A percentile compares a stretch with the other conserved stretches of the same genome.
Evolutionary conservation across 495 filamentous ascomycete species (phyloP).

Genomic region (Penicillium flavigenum): DNA sequence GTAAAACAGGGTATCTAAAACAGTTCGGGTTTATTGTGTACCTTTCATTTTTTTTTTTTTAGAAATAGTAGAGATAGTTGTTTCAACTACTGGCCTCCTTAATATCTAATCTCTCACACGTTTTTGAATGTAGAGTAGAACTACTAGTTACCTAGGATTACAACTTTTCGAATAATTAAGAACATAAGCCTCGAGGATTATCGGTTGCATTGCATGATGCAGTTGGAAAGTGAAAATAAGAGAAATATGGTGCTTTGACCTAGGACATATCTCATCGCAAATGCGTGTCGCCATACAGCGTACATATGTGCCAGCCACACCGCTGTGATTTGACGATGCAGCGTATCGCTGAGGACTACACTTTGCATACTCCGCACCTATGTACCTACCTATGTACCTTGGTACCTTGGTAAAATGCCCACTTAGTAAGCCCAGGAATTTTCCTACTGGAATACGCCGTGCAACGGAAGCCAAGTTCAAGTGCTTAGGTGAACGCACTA

Average conservation of each 20-base stretch:
- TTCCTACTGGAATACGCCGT: no score
- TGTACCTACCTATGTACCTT: no score
- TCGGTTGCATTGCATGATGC: not conserved
- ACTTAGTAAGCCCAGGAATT: no score
- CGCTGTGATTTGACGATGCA: not conserved
- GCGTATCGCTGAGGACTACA: not conserved
- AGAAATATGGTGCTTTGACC: not conserved
- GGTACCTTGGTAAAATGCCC: no score
- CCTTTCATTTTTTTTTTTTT: no score
- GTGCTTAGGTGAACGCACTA: not conserved
- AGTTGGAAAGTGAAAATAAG: not conserved
- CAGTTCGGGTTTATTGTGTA: not conserved
- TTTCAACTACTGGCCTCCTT: not conserved
- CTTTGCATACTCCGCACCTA: no score
- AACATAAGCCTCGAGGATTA: no score
- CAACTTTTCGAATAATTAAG: no score
- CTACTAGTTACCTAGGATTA: not conserved
- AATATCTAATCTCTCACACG: not conserved
- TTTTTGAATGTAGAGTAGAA: not conserved
- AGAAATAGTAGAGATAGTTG: no score
- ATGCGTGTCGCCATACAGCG: not conserved
- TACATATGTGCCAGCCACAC: not conserved
- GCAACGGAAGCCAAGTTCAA: not conserved
- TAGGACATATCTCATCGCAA: not conserved
- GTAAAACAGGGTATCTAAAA: no score